These are phyloP conservation scores for Porogramme epimiltina DNA, from an alignment of 1,284 basidiomycete genomes.

Conservation along the genomic window DNA sequence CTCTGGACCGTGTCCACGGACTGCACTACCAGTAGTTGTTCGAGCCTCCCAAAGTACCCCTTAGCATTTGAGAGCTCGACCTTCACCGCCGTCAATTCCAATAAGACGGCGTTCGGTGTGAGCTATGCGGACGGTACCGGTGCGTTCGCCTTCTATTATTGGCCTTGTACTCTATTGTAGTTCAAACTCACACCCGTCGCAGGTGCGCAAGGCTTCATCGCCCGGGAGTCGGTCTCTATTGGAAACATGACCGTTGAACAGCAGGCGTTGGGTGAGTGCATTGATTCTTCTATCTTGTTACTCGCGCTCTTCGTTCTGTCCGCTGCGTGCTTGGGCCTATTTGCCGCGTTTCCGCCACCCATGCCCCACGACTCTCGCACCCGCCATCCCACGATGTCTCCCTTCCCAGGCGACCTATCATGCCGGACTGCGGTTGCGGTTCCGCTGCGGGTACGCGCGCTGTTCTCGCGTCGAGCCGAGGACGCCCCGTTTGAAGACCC, in stretches of 20 bases:
- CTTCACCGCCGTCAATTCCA: constrained; percentile 60
- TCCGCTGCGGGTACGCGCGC: too few species aligned
- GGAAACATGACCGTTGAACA: constrained; percentile 57
- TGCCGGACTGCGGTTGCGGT: too few species aligned
- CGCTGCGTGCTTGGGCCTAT: too few species aligned
- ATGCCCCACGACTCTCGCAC: too few species aligned
- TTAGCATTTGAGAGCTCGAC: constrained; percentile 65
- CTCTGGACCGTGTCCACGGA: constrained; percentile 69
- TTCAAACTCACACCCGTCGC: background rate
- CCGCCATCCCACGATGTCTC: too few species aligned
- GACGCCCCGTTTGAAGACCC: too few species aligned
- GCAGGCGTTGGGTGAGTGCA: constrained; percentile 62
- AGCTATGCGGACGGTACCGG: constrained; percentile 70
- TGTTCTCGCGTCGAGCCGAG: too few species aligned
- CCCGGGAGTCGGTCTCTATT: constrained; percentile 59
- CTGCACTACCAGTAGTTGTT: constrained; percentile 52
- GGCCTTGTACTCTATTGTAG: background rate
- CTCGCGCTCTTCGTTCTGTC: too few species aligned
- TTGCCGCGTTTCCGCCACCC: too few species aligned
- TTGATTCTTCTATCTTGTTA: too few species aligned
- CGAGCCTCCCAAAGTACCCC: constrained; percentile 67
- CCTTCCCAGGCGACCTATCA: too few species aligned
- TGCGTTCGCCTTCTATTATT: constrained; percentile 31
- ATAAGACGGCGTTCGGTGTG: constrained; percentile 57
- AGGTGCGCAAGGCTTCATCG: constrained; percentile 72